Base-by-base conservation (phyloP, 352 stramenopile genomes). In the Pythium myriotylum region DNA sequence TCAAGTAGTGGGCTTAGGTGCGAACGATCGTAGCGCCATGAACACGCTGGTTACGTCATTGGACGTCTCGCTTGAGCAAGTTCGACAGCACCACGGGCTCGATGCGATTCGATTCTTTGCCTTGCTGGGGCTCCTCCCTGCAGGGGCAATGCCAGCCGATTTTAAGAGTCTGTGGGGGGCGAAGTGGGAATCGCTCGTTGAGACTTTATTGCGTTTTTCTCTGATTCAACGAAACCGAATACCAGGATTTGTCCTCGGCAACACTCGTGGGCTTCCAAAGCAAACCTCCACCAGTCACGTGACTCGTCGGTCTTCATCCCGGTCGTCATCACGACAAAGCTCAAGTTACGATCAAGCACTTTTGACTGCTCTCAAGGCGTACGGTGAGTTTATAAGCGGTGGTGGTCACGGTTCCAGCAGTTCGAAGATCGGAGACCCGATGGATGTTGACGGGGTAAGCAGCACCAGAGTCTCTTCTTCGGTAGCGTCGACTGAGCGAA, bases 41-140 rank as follows among this genome's bases (percentile, higher is more conserved):
- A 91, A 91, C 53, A 91, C 81, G 27, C 70, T 93, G 3, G 81
- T 91, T 23, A 88, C 81, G 6, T 93, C 84, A 0, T 60, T 93
- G 2, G 71, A 84, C 35, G 84, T 93, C 13, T 89, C 84, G 22
- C 70, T 93, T 7, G 79, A 88, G 42, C 84, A 91, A 73, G 72
- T 93, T 24, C 77, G 78, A 9, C 81, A 79, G 59, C 77, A 89
- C 40, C 79, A 91, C 22, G 79, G 79, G 0, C 71, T 80, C 51
- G 84, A 93, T 42, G 81, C 77, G 14, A 84, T 89, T 32, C 73
- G 81, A 6, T 93, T 93, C 66, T 91, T 93, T 41, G 78, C 84
- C 4, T 54, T 93, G 39, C 66, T 91, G 6, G 84, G 84, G 0
- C 60, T 91, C 6, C 70, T 93, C 22, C 84, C 84, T 3, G 84